Evolutionary conservation across 345 rosid species (phyloP).

Genomic region (Abelmoschus esculentus): DNA sequence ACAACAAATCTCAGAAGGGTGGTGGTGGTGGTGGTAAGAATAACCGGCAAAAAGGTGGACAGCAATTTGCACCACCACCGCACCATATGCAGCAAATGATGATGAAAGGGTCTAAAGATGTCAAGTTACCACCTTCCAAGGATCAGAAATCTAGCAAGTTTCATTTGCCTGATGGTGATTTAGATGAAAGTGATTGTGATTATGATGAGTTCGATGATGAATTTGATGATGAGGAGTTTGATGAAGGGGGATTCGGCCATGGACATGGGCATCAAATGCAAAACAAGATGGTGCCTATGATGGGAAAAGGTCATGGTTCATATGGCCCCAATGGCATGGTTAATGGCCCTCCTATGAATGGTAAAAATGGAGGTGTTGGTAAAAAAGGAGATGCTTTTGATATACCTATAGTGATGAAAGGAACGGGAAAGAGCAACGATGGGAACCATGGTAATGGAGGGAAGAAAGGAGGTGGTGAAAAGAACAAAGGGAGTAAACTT

Average conservation of each 20-base stretch:
- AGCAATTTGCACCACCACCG: slow-evolving; percentile 25
- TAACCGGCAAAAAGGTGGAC: slow-evolving; percentile 30
- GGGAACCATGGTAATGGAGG: slow-evolving; percentile 39
- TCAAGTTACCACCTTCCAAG: slow-evolving; percentile 30
- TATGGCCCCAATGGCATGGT: slow-evolving; percentile 37
- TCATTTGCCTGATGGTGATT: slow-evolving; percentile 43
- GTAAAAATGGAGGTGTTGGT: slow-evolving; percentile 26
- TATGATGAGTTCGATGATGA: slow-evolving; percentile 16
- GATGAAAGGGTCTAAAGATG: slow-evolving; percentile 42
- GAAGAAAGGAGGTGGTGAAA: slow-evolving; percentile 36
- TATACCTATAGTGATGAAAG: slow-evolving; percentile 47
- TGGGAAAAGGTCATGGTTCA: slow-evolving; percentile 32
- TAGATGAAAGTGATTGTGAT: slow-evolving; percentile 37
- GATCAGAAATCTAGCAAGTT: slow-evolving; percentile 69
- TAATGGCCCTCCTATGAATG: slow-evolving; percentile 28
- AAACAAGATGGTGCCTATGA: slow-evolving; percentile 30
- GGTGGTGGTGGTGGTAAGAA: slow-evolving; percentile 11
- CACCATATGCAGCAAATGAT: slow-evolving; percentile 49
- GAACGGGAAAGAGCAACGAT: slow-evolving; percentile 33
- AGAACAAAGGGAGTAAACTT: slow-evolving; percentile 30
- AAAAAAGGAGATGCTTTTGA: slow-evolving; percentile 46
- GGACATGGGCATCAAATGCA: slow-evolving; percentile 39
- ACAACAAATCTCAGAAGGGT: slow-evolving; percentile 47
- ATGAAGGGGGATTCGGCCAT: slow-evolving; percentile 32
- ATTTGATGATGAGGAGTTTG: slow-evolving; percentile 18